These are phyloP conservation scores for Salix arbutifolia DNA, from an alignment of 345 rosid genomes.

Conservation along the genomic window DNA sequence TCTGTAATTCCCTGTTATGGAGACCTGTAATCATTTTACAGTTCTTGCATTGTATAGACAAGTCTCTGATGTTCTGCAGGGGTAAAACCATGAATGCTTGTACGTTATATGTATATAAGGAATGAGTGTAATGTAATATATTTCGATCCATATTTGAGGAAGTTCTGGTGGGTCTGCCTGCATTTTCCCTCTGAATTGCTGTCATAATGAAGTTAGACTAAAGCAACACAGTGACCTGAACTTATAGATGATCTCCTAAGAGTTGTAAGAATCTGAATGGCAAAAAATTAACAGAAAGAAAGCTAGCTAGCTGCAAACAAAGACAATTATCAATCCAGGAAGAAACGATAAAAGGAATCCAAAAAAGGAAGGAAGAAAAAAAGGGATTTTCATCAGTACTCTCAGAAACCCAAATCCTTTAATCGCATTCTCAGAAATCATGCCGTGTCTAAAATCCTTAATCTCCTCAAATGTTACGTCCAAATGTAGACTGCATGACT, in stretches of 20 bases:
- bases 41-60: neutral
- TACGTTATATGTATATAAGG: neutral
- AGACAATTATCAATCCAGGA: neutral
- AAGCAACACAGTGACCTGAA: neutral
- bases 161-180: neutral
- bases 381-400: neutral
- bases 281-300: neutral
- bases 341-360: neutral
- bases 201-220: neutral
- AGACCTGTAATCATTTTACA: neutral
- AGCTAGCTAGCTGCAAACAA: neutral
- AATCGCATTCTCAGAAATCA: neutral
- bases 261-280: constrained; percentile 2
- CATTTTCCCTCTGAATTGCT: neutral
- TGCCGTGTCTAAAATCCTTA: neutral
- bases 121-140: neutral
- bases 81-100: neutral
- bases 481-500: neutral
- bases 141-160: neutral
- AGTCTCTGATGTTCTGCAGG: neutral
- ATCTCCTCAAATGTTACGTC: neutral
- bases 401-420: neutral
- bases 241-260: neutral
- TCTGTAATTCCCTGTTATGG: neutral
- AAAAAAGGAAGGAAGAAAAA: neutral